Evolutionary conservation across 495 filamentous ascomycete genomes (phyloP), one percentile per base, ranked within the genome.

Genomic region (Xylaria venustula): DNA sequence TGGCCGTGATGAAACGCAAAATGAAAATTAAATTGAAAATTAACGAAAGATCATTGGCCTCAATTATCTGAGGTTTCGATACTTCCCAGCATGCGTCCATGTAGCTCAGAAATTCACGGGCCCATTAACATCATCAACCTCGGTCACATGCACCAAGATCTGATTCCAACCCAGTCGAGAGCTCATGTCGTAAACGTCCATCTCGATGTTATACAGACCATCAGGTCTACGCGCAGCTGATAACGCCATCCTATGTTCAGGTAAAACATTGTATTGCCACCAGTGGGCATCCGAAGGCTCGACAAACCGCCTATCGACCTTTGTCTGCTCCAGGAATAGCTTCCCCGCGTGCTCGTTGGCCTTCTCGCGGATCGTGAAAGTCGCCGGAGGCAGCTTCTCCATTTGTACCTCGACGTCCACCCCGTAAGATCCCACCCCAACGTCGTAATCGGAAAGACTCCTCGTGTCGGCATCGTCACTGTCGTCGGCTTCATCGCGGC

Each of bases 111-210:
- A 60, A 37, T 60, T 60, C 34, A 36, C 49, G 11, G 58, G 58
- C 12, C 58, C 58, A 54, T 0, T 15, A 47, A 62, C 32, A 54
- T 55, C 60, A 14, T 57, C 34, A 7, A 55, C 60, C 32, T 58
- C 53, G 6, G 41, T 12, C 6, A 55, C 60, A 1, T 41, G 22
- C 5, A 62, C 53, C 12, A 17, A 9, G 22, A 62, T 55, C 14
- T 41, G 23, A 34, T 58, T 28, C 37, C 42, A 60, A 1, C 60
- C 53, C 5, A 55, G 44, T 3, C 60, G 41, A 11, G 19, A 17
- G 6, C n/a, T 47, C 60, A 55, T 57, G 7, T 46, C 46, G 15
- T 49, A 7, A 2, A 7, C 30, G 15, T 34, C 14, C 41, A 62
- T 34, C 26, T 2, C 25, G 4, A 51, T 23, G 23, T 58, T 41